These are phyloP conservation scores for Mariannaea elegans DNA, from an alignment of 2,329 filamentous ascomycete genomes.

Conservation along the genomic window DNA sequence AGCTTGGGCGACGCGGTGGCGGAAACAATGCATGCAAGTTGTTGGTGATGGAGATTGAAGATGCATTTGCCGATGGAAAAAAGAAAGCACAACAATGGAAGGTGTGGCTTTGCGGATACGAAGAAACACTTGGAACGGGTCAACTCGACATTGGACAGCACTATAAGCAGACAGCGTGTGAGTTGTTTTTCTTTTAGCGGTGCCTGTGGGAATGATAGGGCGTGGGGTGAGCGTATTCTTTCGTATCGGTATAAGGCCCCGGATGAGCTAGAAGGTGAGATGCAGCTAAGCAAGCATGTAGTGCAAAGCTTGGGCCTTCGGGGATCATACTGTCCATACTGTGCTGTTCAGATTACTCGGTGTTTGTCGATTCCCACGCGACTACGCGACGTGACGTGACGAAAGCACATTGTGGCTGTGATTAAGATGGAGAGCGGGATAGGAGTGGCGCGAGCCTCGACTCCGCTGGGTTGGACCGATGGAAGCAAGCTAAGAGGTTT, in stretches of 20 bases:
- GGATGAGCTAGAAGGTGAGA: neutral
- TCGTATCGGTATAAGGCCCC: neutral
- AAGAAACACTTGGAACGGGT: neutral
- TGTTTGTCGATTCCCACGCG: too few relatives aligned
- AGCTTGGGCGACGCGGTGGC: conserved; percentile 4
- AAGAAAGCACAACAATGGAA: neutral
- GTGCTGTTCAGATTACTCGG: too few relatives aligned
- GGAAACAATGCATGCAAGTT: conserved; percentile 9
- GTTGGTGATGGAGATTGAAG: conserved; percentile 3
- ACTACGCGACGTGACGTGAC: too few relatives aligned
- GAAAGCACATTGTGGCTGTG: neutral
- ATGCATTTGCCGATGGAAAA: neutral
- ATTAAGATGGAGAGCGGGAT: neutral
- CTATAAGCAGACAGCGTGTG: too few relatives aligned
- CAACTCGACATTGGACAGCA: neutral
- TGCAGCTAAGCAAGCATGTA: neutral
- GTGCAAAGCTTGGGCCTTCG: neutral
- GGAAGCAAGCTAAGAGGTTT: conserved; percentile 1
- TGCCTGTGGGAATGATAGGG: neutral
- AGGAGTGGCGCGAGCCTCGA: conserved; percentile 3
- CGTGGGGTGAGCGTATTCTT: neutral
- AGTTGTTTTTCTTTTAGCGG: too few relatives aligned
- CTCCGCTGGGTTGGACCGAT: neutral
- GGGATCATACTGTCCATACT: too few relatives aligned
- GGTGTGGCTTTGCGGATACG: conserved; percentile 4